Evolutionary conservation across 1,284 basidiomycete species (phyloP).

Genomic region (Boletus smithii): DNA sequence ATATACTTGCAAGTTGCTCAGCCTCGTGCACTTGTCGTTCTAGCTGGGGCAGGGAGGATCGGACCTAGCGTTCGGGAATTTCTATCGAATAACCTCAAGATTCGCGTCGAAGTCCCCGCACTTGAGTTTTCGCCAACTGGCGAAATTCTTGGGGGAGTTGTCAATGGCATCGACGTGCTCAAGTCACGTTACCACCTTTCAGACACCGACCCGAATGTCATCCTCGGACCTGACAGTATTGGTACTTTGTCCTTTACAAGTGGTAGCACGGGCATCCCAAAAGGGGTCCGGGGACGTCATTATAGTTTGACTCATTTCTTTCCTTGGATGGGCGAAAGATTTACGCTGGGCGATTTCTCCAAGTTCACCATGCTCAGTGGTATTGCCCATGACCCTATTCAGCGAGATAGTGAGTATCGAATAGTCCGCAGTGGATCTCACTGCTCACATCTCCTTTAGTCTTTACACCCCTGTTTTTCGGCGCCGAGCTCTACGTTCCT

Average conservation of each 20-base stretch:
- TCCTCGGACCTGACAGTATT: constrained; percentile 91
- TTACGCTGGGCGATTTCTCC: constrained; percentile 72
- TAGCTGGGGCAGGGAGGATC: constrained; percentile 88
- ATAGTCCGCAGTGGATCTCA: background rate
- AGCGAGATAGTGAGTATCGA: constrained; percentile 84
- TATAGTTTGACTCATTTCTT: constrained; percentile 99
- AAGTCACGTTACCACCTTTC: constrained; percentile 50
- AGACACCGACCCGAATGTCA: constrained; percentile 74
- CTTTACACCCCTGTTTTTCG: constrained; percentile 98
- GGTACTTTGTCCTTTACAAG: constrained; percentile 97
- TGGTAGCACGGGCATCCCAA: constrained; percentile 97
- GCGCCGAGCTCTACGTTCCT: constrained; percentile 93
- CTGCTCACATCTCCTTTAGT: constrained; percentile 47
- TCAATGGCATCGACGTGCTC: constrained; percentile 52
- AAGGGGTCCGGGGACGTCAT: constrained; percentile 94
- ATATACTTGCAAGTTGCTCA: constrained; percentile 93
- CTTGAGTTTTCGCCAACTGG: constrained; percentile 71
- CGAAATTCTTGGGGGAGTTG: constrained; percentile 64
- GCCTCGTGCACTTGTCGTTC: constrained; percentile 89
- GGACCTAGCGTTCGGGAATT: constrained; percentile 83
- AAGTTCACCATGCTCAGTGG: constrained; percentile 99
- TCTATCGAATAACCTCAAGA: constrained; percentile 75
- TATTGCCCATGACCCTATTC: constrained; percentile 99
- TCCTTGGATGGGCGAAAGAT: constrained; percentile 97
- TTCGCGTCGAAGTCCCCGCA: constrained; percentile 92